These are phyloP conservation scores for Aspergillus awamori DNA, from an alignment of 2,329 filamentous ascomycete species.

Conservation along the genomic window DNA sequence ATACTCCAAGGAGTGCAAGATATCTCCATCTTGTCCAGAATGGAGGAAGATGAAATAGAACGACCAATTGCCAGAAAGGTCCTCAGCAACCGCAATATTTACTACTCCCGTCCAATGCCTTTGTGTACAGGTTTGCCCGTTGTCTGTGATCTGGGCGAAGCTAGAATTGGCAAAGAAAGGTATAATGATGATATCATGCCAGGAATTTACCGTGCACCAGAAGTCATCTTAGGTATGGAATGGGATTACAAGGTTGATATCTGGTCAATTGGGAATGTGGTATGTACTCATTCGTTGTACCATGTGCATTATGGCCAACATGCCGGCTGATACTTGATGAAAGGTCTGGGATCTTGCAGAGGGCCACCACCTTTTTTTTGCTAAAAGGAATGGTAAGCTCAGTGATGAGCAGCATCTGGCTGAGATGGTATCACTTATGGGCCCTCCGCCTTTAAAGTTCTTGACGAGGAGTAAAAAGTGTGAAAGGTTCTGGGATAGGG, in stretches of 20 bases:
- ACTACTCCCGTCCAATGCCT: slow-evolving; percentile 29
- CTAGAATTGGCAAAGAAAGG: slow-evolving; percentile 21
- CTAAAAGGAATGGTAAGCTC: slow-evolving; percentile 15
- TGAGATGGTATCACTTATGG: slow-evolving; percentile 28
- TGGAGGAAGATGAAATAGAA: slow-evolving; percentile 34
- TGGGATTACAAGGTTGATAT: slow-evolving; percentile 37
- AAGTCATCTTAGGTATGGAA: slow-evolving; percentile 35
- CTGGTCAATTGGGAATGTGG: slow-evolving; percentile 35
- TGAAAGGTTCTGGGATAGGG: slow-evolving; percentile 18
- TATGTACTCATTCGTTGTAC: slow-evolving; percentile 13
- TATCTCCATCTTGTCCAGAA: slow-evolving; percentile 25
- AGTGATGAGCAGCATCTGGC: slow-evolving; percentile 27
- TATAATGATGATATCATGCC: slow-evolving; percentile 32
- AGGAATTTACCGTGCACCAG: slow-evolving; percentile 34
- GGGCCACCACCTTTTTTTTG: slow-evolving; percentile 21
- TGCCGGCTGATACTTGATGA: no score
- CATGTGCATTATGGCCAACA: no score
- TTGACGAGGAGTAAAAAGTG: slow-evolving; percentile 18
- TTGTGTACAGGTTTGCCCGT: slow-evolving; percentile 23
- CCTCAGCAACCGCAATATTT: slow-evolving; percentile 32
- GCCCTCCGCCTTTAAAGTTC: slow-evolving; percentile 23
- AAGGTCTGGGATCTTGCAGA: slow-evolving; percentile 24
- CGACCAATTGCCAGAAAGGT: slow-evolving; percentile 34
- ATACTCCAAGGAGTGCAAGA: slow-evolving; percentile 35
- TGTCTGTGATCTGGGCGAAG: slow-evolving; percentile 35